phyloP scores from a whole-genome alignment of 768 basidiomycete species.

The Leccinum rimulosum region DNA sequence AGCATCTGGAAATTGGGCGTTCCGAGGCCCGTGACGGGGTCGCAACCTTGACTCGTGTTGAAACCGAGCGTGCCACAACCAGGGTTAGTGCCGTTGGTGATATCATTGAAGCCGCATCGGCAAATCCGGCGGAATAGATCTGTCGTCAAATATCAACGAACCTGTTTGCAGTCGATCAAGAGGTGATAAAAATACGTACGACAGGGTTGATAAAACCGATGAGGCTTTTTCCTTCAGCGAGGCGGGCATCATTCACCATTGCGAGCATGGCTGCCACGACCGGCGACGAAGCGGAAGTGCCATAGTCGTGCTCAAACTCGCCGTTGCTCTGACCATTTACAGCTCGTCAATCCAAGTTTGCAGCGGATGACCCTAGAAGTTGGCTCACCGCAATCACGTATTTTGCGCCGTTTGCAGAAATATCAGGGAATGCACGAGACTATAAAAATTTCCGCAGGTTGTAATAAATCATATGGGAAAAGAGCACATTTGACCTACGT shows the following conservation, averaged over 20 bases:
- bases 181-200: no score
- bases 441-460: conserved; percentile 12
- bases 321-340: conserved; percentile 32
- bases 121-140: conserved; percentile 35
- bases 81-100: conserved; percentile 41
- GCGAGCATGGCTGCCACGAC: conserved; percentile 62
- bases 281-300: conserved; percentile 62
- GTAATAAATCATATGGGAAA: neutral
- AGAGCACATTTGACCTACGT: conserved; percentile 16
- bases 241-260: conserved; percentile 59
- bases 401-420: conserved; percentile 52
- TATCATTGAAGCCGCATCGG: conserved; percentile 47
- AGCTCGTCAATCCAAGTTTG: conserved; percentile 15
- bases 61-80: conserved; percentile 44
- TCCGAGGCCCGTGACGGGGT: conserved; percentile 48
- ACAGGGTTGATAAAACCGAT: conserved; percentile 55
- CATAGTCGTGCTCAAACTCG: conserved; percentile 40
- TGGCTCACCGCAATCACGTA: conserved; percentile 20
- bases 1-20: conserved; percentile 41
- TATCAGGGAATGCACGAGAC: conserved; percentile 58
- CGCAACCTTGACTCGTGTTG: conserved; percentile 30
- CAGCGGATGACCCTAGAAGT: conserved; percentile 13
- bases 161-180: conserved; percentile 4
- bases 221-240: conserved; percentile 42
- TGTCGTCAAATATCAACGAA: conserved; percentile 31